These are phyloP conservation scores for Crithidia fasciculata DNA, from an alignment of 208 protist species.

Conservation along the genomic window DNA sequence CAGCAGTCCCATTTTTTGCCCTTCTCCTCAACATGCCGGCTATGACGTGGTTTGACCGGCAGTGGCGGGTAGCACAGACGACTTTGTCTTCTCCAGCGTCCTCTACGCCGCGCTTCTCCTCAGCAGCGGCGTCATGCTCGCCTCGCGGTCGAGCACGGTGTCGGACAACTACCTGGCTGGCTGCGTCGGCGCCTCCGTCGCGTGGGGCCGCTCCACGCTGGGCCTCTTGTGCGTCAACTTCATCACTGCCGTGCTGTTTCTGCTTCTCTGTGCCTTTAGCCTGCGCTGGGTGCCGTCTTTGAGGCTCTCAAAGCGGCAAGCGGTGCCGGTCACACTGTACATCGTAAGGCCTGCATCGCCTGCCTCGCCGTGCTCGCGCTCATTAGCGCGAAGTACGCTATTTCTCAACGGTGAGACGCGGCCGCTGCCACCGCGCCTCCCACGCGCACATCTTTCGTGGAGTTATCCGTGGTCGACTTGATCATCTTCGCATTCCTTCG, in stretches of 20 bases:
- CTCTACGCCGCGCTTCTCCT: slow-evolving; percentile 46
- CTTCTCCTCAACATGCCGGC: slow-evolving; percentile 59
- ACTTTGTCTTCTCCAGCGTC: slow-evolving; percentile 73
- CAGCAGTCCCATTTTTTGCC: not conserved
- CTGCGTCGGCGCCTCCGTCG: slow-evolving; percentile 2
- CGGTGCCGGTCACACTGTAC: slow-evolving; percentile 69
- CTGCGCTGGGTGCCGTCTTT: slow-evolving; percentile 70
- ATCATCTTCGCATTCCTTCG: slow-evolving; percentile 32
- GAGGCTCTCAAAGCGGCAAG: slow-evolving; percentile 63
- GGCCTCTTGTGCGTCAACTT: slow-evolving; percentile 44
- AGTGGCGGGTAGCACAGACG: slow-evolving; percentile 80
- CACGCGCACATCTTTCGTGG: slow-evolving; percentile 39
- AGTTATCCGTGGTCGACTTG: slow-evolving; percentile 49
- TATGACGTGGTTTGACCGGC: slow-evolving; percentile 69
- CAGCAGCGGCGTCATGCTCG: slow-evolving; percentile 22
- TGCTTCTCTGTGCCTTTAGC: slow-evolving; percentile 48
- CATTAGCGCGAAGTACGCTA: slow-evolving; percentile 39
- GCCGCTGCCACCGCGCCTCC: slow-evolving; percentile 22
- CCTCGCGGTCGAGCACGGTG: slow-evolving; percentile 16
- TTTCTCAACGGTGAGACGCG: slow-evolving; percentile 43
- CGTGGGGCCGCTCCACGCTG: slow-evolving; percentile 34
- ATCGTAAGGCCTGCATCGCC: slow-evolving; percentile 32
- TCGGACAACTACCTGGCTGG: slow-evolving; percentile 23
- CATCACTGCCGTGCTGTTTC: slow-evolving; percentile 38
- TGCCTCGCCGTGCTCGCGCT: slow-evolving; percentile 34